A percentile compares a stretch with the other conserved stretches of the same genome.
phyloP scores from a whole-genome alignment of 768 basidiomycete species.

The Krasilnikovozyma curviuscula region DNA sequence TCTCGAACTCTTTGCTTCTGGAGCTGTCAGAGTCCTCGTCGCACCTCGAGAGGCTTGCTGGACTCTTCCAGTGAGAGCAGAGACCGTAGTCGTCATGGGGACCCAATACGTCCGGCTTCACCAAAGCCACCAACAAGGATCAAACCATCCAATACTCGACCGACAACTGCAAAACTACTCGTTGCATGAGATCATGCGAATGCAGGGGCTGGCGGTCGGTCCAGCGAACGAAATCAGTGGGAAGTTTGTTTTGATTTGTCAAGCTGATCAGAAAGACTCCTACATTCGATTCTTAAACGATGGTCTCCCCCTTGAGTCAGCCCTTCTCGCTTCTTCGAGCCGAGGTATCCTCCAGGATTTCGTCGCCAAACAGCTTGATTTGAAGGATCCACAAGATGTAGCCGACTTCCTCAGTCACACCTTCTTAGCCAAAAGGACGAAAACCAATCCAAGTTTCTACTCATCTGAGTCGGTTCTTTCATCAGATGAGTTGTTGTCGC shows the following conservation, averaged over 20 bases:
- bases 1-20: slow-evolving; percentile 62
- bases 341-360: slow-evolving; percentile 33
- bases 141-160: too few relatives aligned
- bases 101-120: slow-evolving; percentile 49
- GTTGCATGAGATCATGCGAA: slow-evolving; percentile 61
- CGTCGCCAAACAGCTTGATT: slow-evolving; percentile 8
- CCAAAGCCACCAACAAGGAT: neutral
- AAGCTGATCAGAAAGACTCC: slow-evolving; percentile 61
- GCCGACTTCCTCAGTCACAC: slow-evolving; percentile 65
- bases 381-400: slow-evolving; percentile 38
- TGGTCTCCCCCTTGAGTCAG: slow-evolving; percentile 77
- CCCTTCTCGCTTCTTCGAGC: slow-evolving; percentile 34
- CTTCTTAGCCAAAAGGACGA: slow-evolving; percentile 50
- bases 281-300: slow-evolving; percentile 68
- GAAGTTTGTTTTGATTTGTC: slow-evolving; percentile 72
- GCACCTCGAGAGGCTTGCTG: slow-evolving; percentile 69
- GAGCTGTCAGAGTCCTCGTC: slow-evolving; percentile 58
- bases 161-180: slow-evolving; percentile 62
- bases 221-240: slow-evolving; percentile 24
- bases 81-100: slow-evolving; percentile 71
- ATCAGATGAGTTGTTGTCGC: slow-evolving; percentile 42
- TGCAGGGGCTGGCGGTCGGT: slow-evolving; percentile 78
- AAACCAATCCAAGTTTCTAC: slow-evolving; percentile 71
- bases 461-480: slow-evolving; percentile 32
- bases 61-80: slow-evolving; percentile 67